Conservation (phyloP, 495 filamentous ascomycete genomes). For the Aspergillus ellipticus region DNA sequence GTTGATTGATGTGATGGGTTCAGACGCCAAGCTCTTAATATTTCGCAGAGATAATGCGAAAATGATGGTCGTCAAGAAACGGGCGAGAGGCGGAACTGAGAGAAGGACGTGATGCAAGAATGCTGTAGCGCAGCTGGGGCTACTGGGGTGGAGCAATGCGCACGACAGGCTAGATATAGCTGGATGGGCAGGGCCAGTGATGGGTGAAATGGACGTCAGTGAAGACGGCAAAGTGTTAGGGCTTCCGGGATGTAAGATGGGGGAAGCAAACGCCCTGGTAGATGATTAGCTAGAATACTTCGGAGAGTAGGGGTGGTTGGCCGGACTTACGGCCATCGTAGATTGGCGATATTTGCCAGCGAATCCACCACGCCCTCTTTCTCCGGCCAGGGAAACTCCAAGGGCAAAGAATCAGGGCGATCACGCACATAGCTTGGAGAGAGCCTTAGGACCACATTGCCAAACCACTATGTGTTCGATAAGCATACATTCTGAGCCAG, state of each 20-base stretch:
- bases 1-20: constrained; percentile 63
- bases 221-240: constrained; percentile 59
- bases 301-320: not conserved
- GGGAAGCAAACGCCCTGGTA: constrained; percentile 67
- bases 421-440: constrained; percentile 74
- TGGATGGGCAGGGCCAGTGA: constrained; percentile 81
- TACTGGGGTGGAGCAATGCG: constrained; percentile 83
- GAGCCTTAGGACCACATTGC: constrained; percentile 67
- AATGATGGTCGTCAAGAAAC: constrained; percentile 69
- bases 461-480: constrained; percentile 51
- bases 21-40: constrained; percentile 59
- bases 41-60: constrained; percentile 64
- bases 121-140: constrained; percentile 81
- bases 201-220: constrained; percentile 66
- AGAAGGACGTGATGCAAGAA: constrained; percentile 79
- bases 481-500: constrained; percentile 7
- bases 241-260: constrained; percentile 75
- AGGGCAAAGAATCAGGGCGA: constrained; percentile 66
- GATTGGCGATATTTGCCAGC: constrained; percentile 70
- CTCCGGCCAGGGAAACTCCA: constrained; percentile 66
- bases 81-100: constrained; percentile 72
- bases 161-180: constrained; percentile 79
- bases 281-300: not conserved
- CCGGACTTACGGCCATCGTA: constrained; percentile 76
- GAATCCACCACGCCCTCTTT: constrained; percentile 75